Conservation (phyloP, 2,329 filamentous ascomycete genomes). For the Hypoxylon sp. region DNA sequence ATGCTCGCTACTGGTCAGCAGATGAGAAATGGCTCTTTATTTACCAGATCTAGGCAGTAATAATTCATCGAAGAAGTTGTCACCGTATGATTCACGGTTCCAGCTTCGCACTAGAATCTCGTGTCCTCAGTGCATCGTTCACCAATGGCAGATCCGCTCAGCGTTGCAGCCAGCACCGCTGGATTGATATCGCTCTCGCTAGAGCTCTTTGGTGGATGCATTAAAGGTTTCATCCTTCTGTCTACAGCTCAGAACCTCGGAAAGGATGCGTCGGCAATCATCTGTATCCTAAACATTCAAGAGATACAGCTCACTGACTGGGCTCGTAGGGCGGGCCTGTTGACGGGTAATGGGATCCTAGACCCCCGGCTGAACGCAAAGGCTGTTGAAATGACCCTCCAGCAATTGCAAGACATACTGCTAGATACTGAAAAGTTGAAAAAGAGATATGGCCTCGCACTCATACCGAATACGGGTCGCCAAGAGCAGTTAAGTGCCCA, state of each 20-base stretch:
- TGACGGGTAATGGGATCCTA: not conserved
- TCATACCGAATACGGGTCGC: not conserved
- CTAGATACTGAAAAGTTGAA: slow-evolving; percentile 9
- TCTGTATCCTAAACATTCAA: slow-evolving; percentile 8
- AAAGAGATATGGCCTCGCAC: slow-evolving; percentile 3
- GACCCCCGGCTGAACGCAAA: slow-evolving; percentile 4
- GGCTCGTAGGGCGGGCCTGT: slow-evolving; percentile 11
- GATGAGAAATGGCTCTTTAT: not conserved
- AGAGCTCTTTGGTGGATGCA: slow-evolving; percentile 5
- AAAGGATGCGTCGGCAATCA: slow-evolving; percentile 10
- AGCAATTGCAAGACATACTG: slow-evolving; percentile 13
- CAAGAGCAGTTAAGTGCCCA: not conserved
- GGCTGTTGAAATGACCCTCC: slow-evolving; percentile 10
- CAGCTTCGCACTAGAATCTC: not conserved
- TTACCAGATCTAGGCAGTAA: not conserved
- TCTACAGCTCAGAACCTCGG: slow-evolving; percentile 12
- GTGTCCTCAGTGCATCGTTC: not conserved
- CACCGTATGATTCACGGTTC: not conserved
- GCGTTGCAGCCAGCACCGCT: slow-evolving; percentile 4
- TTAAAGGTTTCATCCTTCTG: slow-evolving; percentile 9
- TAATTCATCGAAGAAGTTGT: too few species aligned
- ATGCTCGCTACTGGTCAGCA: not conserved
- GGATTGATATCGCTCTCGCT: slow-evolving; percentile 10
- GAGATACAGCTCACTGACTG: slow-evolving; percentile 14
- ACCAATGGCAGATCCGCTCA: slow-evolving; percentile 12